phyloP scores from a whole-genome alignment of 495 filamentous ascomycete genomes.

The Lophium mytilinum region DNA sequence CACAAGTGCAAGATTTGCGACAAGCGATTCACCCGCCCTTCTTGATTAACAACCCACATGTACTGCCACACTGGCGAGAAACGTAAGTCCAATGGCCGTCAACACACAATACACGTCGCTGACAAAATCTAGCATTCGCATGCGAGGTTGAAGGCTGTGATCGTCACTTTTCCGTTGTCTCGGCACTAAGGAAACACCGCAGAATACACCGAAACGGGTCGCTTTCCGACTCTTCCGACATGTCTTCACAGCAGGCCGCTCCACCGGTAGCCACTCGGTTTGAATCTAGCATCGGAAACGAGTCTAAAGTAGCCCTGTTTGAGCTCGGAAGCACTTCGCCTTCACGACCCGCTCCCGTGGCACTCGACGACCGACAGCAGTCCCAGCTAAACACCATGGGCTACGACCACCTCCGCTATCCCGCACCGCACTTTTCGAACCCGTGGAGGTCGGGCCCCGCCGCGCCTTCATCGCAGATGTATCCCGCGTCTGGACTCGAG shows the following conservation, averaged over 20 bases:
- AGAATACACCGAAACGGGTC: too few species aligned
- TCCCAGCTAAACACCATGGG: conserved; percentile 21
- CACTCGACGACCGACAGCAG: too few species aligned
- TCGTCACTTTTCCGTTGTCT: conserved; percentile 95
- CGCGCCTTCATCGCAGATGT: conserved; percentile 48
- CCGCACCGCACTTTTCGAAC: conserved; percentile 81
- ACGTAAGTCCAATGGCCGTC: conserved; percentile 54
- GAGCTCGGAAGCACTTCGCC: too few species aligned
- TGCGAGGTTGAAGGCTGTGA: conserved; percentile 95
- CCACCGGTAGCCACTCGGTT: too few species aligned
- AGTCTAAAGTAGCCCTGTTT: too few species aligned
- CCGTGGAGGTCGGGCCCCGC: conserved; percentile 68
- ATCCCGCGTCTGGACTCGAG: conserved; percentile 33
- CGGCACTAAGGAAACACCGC: conserved; percentile 86
- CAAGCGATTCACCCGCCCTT: conserved; percentile 94
- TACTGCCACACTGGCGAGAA: conserved; percentile 99
- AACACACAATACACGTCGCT: conserved; percentile 25
- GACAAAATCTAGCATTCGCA: conserved; percentile 63
- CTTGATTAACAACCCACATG: conserved; percentile 95
- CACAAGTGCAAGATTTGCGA: conserved; percentile 99
- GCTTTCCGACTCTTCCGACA: too few species aligned
- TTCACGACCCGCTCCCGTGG: too few species aligned
- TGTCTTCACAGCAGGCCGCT: too few species aligned
- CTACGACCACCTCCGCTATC: conserved; percentile 73
- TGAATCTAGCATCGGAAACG: too few species aligned